Evolutionary conservation across 331 rosid genomes (phyloP), one percentile per base, ranked within the genome.

Genomic region (Pyracantha coccinea): DNA sequence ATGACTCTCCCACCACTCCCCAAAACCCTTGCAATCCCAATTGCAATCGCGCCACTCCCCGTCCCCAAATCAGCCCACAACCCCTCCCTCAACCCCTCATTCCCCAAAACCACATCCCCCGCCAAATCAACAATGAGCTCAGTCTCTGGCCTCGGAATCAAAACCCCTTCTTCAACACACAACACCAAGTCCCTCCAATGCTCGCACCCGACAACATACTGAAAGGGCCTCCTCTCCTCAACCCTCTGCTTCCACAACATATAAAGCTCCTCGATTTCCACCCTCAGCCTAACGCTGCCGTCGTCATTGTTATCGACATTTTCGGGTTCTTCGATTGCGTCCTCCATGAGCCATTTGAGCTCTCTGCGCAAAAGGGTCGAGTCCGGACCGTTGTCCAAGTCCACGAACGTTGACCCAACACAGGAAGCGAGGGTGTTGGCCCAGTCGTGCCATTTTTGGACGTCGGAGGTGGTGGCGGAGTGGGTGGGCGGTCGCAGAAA

Each of bases 51-150:
- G 7, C 98, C 98, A 69, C 91, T 91, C 47, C 97, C 98, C 25
- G 95, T 91, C 64, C 98, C 98, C 89, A 94, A 86, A 86, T 94
- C 96, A 28, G 89, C 95, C 98, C 97, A 91, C 4, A 91, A 71
- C 6, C 97, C 98, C 54, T 75, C 78, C 77, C 70, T 76, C 71
- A 94, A 83, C 27, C 54, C 89, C 35, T 79, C 84, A 52, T 87
- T 80, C 58, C 75, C 85, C 21, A 85, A 82, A 68, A 91, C 75
- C 28, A 45, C 87, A 76, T 78, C 79, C 15, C 20, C 75, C 77
- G 88, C 99, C 82, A 91, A 79, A 78, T 94, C 96, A 52, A 88
- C 88, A 69, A 91, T 70, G 50, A 32, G 28, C 71, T 86, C 96
- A 2, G 96, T 94, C 91, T 92, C 97, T 0, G 99, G 97, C 73